These are phyloP conservation scores for Eucalyptus marginata DNA, from an alignment of 345 rosid genomes.

Conservation along the genomic window DNA sequence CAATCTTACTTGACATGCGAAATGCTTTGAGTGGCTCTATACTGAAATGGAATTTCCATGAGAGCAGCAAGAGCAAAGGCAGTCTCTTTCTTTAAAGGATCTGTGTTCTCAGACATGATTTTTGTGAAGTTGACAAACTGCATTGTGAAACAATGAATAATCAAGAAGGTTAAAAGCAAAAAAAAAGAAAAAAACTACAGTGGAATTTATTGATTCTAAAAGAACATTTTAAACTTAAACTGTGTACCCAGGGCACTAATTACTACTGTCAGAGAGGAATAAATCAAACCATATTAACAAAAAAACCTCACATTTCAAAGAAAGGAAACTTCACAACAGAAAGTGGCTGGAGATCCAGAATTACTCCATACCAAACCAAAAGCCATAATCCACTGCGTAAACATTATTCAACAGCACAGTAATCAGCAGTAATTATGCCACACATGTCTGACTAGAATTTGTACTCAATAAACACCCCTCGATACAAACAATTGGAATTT, in stretches of 20 bases:
- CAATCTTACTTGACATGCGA: slow-evolving; percentile 16
- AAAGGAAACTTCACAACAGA: not conserved
- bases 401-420: not conserved
- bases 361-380: not conserved
- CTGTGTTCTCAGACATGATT: slow-evolving; percentile 66
- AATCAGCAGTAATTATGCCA: not conserved
- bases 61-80: slow-evolving; percentile 94
- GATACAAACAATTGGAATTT: not conserved
- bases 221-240: not conserved
- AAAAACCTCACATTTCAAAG: too few relatives aligned
- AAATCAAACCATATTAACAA: not conserved
- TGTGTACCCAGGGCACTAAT: not conserved
- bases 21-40: slow-evolving; percentile 67
- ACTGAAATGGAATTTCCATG: slow-evolving; percentile 92
- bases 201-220: not conserved
- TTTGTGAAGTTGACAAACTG: slow-evolving; percentile 90
- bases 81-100: slow-evolving; percentile 58
- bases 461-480: not conserved
- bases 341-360: not conserved
- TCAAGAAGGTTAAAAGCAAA: not conserved
- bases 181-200: accelerated
- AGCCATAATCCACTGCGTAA: not conserved
- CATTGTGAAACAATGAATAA: not conserved
- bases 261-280: not conserved
- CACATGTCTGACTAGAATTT: not conserved